Evolutionary conservation across 495 filamentous ascomycete species (phyloP), one percentile per base, ranked within the genome.

Genomic region (Xylona heveae): DNA sequence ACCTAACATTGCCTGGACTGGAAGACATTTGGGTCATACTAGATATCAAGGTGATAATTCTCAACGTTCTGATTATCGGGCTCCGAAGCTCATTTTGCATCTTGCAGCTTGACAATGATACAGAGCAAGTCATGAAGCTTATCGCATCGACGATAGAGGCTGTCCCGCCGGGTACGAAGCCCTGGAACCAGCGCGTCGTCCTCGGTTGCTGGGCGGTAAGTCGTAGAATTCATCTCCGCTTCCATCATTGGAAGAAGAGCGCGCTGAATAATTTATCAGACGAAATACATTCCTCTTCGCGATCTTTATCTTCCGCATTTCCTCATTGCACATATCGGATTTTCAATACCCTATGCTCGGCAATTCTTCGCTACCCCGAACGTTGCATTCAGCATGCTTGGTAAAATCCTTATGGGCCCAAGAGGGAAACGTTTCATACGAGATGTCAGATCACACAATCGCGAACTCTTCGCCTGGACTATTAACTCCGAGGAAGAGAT

Each of bases 21-120:
- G 68, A 77, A 40, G 43, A 73, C 24, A 54, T 82, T 3, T 93
- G 85, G 84, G 31, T 84, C 2, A 49, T 95, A 26, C 58, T 95
- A 0, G 85, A 95, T 47, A 78, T 95, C 43, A 95, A 95, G 53
- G 72, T 80, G 51, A n/a, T n/a, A n/a, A n/a, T n/a, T n/a, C n/a
- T n/a, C n/a, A n/a, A n/a, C n/a, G n/a, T 6, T 29, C 31, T 13
- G 19, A 23, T 28, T 4, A 19, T 28, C 19, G 23, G 23, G 23
- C 7, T 25, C 13, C 8, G 23, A 36, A 37, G 29, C 36, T 33
- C 13, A 17, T 7, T 16, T 37, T 23, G 22, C 24, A 10, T 6
- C 20, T 21, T 17, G 52, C 49, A 73, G 66, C 48, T 64, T 8
- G 62, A 74, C 44, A 75, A 90, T 42, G 61, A 85, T 37, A 54